Percentiles rank a stretch among this genome's conserved stretches.
These are phyloP conservation scores for Wallacemonas sp. DNA, from an alignment of 208 protist species.

Conservation along the genomic window DNA sequence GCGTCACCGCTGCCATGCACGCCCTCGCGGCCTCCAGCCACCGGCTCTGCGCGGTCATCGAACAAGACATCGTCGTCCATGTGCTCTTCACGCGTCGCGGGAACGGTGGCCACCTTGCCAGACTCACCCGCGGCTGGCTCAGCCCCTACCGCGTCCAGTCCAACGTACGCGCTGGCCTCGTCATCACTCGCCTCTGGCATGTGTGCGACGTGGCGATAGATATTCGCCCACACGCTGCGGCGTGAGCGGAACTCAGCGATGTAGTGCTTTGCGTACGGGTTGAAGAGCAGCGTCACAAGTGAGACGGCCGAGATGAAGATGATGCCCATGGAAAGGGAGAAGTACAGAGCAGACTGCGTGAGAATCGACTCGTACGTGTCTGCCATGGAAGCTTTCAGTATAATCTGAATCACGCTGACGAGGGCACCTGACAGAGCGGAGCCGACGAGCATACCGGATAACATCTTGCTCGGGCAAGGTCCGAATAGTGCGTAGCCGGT, in stretches of 20 bases:
- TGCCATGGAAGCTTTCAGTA: constrained; percentile 66
- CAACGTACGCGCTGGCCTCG: neutral
- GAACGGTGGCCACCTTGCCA: neutral
- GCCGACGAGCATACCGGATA: constrained; percentile 74
- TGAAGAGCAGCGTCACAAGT: constrained; percentile 47
- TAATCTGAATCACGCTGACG: constrained; percentile 73
- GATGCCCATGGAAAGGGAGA: constrained; percentile 61
- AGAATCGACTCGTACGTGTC: constrained; percentile 45
- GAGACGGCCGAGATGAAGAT: constrained; percentile 50
- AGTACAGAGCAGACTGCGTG: constrained; percentile 77
- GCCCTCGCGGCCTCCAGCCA: constrained; percentile 10
- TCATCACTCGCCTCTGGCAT: neutral
- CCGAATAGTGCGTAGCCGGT: constrained; percentile 89
- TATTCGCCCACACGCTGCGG: constrained; percentile 44
- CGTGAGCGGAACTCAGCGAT: constrained; percentile 73
- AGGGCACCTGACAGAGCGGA: constrained; percentile 57
- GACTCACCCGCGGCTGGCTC: neutral
- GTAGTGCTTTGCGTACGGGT: constrained; percentile 63
- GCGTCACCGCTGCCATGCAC: neutral
- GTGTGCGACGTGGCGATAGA: constrained; percentile 35
- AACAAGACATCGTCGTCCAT: constrained; percentile 29
- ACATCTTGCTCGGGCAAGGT: constrained; percentile 64
- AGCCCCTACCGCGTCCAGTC: neutral
- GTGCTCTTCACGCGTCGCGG: neutral
- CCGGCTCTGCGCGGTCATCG: constrained; percentile 28